Conservation (phyloP, 1,284 basidiomycete genomes). For the Ganoderma leucocontextum region DNA sequence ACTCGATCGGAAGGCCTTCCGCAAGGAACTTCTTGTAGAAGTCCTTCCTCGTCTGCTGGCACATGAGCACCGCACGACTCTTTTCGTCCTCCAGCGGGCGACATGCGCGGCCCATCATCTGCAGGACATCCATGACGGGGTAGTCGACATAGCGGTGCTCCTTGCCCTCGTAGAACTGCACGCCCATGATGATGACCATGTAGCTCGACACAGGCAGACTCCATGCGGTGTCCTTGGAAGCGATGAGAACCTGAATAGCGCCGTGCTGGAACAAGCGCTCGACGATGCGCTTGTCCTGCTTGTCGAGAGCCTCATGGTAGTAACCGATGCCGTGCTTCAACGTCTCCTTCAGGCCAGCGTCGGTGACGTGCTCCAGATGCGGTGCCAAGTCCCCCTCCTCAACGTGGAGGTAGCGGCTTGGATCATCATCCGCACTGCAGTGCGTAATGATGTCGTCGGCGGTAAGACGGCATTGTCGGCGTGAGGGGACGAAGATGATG, state of each 20-base stretch:
- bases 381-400: conserved; percentile 86
- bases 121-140: conserved; percentile 95
- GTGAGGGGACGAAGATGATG: conserved; percentile 92
- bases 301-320: conserved; percentile 94
- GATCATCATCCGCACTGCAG: conserved; percentile 88
- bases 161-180: conserved; percentile 95
- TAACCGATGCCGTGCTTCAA: conserved; percentile 93
- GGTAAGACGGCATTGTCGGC: conserved; percentile 93
- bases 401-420: conserved; percentile 91
- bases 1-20: conserved; percentile 98
- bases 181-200: conserved; percentile 99
- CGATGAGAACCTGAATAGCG: conserved; percentile 94
- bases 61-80: conserved; percentile 95
- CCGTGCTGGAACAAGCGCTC: conserved; percentile 94
- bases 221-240: conserved; percentile 98
- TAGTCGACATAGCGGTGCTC: conserved; percentile 98
- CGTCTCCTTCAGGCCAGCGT: conserved; percentile 82
- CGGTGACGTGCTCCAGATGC: conserved; percentile 88
- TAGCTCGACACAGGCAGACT: conserved; percentile 92
- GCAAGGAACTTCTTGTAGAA: conserved; percentile 99
- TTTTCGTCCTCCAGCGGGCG: conserved; percentile 87
- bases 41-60: conserved; percentile 95
- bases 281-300: conserved; percentile 93
- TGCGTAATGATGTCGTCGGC: conserved; percentile 94
- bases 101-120: conserved; percentile 99